These are phyloP conservation scores for Paradendryphiella salina DNA, from an alignment of 2,329 filamentous ascomycete genomes.

Conservation along the genomic window DNA sequence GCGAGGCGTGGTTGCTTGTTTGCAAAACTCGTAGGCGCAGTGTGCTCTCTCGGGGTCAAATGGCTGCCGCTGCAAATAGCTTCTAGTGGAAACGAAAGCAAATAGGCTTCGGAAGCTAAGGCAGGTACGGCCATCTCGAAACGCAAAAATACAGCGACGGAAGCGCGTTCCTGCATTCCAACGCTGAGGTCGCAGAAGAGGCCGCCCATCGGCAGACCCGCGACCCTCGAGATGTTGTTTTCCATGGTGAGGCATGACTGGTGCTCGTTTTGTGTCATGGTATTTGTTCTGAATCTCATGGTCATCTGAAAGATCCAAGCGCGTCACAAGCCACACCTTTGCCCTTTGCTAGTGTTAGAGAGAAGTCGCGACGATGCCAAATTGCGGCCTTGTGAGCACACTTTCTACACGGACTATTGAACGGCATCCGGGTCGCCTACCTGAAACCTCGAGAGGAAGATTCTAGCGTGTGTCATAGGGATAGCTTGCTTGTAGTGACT, in stretches of 20 bases:
- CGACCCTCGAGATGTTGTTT: background rate
- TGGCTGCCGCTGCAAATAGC: background rate
- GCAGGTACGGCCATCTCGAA: constrained; percentile 14
- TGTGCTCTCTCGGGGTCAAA: background rate
- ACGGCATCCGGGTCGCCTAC: constrained; percentile 2
- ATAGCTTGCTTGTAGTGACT: background rate
- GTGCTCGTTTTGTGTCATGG: background rate
- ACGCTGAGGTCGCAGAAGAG: constrained; percentile 8
- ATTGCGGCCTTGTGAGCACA: background rate
- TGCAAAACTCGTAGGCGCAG: background rate
- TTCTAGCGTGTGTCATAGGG: constrained; percentile 2
- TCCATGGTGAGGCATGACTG: background rate
- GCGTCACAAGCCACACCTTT: background rate
- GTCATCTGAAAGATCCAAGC: background rate
- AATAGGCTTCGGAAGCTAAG: constrained; percentile 3
- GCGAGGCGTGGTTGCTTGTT: background rate
- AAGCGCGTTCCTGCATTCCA: constrained; percentile 13
- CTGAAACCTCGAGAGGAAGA: background rate
- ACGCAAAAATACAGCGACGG: background rate
- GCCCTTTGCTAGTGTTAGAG: background rate
- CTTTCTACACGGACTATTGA: background rate
- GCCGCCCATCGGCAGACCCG: constrained; percentile 2
- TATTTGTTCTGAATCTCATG: background rate
- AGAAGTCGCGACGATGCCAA: background rate
- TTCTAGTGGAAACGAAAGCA: background rate